Evolutionary conservation across 1,284 basidiomycete species (phyloP).

Genomic region (Trametes sp.): DNA sequence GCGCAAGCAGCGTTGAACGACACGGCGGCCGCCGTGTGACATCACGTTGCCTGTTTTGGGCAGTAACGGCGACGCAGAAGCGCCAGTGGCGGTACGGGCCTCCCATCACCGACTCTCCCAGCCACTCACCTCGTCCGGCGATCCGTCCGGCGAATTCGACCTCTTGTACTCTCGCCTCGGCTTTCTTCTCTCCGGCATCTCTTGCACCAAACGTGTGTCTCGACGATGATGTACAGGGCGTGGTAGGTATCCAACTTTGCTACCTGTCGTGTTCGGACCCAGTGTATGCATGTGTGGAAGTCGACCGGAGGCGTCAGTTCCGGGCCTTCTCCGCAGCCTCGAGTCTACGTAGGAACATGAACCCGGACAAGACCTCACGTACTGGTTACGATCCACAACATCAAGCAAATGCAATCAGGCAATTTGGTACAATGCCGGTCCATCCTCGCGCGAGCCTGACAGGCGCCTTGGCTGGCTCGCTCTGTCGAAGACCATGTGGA

Average conservation of each 20-base stretch:
- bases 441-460: background rate
- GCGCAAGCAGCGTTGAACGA: background rate
- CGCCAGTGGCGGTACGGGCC: constrained; percentile 9
- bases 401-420: background rate
- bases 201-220: too few species aligned
- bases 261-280: too few species aligned
- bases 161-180: background rate
- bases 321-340: background rate
- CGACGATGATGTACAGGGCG: too few species aligned
- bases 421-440: background rate
- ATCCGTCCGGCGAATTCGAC: background rate
- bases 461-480: background rate
- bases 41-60: constrained; percentile 3
- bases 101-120: background rate
- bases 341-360: background rate
- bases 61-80: constrained; percentile 1
- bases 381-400: background rate
- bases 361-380: background rate
- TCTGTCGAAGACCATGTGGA: background rate
- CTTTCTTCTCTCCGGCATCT: background rate
- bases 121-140: background rate
- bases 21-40: background rate
- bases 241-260: too few species aligned
- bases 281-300: background rate
- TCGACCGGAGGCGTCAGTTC: background rate